phyloP scores from a whole-genome alignment of 768 basidiomycete genomes.

The Leucocoprinus birnbaumii region DNA sequence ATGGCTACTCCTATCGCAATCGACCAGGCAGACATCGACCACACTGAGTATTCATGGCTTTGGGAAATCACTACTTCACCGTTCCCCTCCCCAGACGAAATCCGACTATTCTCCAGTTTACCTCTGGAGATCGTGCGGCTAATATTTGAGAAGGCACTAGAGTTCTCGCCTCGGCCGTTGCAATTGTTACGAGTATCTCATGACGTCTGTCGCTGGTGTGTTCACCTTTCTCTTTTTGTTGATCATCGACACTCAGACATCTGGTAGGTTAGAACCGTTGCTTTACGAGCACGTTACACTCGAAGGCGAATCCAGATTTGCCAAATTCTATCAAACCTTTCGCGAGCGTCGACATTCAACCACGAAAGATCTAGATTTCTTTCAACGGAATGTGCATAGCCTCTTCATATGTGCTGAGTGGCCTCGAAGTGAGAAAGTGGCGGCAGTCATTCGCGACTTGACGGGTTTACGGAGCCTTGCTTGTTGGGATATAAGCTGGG shows the following conservation, averaged over 20 bases:
- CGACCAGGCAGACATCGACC: not conserved
- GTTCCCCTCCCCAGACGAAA: not conserved
- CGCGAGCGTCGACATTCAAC: not conserved
- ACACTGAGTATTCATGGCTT: not conserved
- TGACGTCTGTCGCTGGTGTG: constrained; percentile 1
- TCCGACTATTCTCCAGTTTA: not conserved
- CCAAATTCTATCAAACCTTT: constrained; percentile 6
- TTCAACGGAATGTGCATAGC: constrained; percentile 4
- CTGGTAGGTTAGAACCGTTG: constrained; percentile 9
- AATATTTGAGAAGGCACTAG: constrained; percentile 9
- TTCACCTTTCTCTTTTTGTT: not conserved
- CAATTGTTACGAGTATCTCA: constrained; percentile 5
- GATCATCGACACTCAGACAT: not conserved
- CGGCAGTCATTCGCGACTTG: not conserved
- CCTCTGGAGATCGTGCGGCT: constrained; percentile 6
- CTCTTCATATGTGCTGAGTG: not conserved
- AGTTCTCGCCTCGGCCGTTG: not conserved
- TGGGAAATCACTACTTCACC: not conserved
- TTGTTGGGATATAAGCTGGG: constrained; percentile 8
- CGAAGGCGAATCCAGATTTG: not conserved
- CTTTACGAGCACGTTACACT: constrained; percentile 5
- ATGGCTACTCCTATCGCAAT: not conserved
- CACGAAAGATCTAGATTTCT: not conserved
- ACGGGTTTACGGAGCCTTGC: constrained; percentile 4
- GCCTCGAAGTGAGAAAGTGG: not conserved